phyloP scores from a whole-genome alignment of 2,329 filamentous ascomycete species.

The Phyllosticta ampelicida region DNA sequence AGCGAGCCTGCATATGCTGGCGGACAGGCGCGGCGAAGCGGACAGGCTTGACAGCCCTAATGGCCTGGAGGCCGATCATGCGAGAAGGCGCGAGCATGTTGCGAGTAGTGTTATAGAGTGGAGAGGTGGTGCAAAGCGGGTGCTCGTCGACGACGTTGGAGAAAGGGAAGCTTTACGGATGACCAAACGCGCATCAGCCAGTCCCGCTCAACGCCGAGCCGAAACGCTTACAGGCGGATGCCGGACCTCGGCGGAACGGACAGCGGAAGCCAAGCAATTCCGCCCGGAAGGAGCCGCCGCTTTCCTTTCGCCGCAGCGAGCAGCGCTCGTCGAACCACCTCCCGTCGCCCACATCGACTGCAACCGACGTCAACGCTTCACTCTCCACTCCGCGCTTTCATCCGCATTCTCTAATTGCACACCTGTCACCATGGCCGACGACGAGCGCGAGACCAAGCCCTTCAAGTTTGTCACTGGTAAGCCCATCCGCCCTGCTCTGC shows the following conservation, averaged over 20 bases:
- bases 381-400: constrained; percentile 12
- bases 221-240: constrained; percentile 12
- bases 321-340: constrained; percentile 4
- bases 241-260: constrained; percentile 2
- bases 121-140: constrained; percentile 16
- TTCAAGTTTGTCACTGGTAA: constrained; percentile 99
- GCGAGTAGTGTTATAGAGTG: constrained; percentile 18
- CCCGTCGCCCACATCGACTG: constrained; percentile 4
- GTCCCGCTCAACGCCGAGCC: not conserved
- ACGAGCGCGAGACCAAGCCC: constrained; percentile 89
- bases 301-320: constrained; percentile 3
- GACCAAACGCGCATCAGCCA: not conserved
- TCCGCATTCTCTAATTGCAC: constrained; percentile 18
- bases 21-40: constrained; percentile 8
- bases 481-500: constrained; percentile 26
- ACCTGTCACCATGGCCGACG: constrained; percentile 76
- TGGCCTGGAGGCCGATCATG: constrained; percentile 26
- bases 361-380: constrained; percentile 24
- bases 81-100: constrained; percentile 29
- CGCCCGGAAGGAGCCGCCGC: constrained; percentile 6
- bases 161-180: not conserved
- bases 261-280: not conserved
- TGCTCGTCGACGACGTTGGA: not conserved
- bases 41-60: constrained; percentile 9
- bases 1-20: constrained; percentile 8